A percentile compares a stretch with the other conserved stretches of the same genome.
These are phyloP conservation scores for Flaveria bidentis DNA, from an alignment of 129 eudicot species.

Conservation along the genomic window DNA sequence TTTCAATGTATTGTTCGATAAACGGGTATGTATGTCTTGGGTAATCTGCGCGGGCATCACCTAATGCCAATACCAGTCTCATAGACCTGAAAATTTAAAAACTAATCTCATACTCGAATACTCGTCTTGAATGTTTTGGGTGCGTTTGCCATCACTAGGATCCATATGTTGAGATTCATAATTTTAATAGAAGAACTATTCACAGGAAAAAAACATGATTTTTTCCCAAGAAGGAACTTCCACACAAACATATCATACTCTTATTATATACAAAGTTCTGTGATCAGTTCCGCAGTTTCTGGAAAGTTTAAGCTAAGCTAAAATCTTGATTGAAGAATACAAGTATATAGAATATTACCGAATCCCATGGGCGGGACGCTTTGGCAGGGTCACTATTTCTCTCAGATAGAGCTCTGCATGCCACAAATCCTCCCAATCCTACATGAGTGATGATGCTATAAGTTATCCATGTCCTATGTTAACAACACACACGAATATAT, in stretches of 20 bases:
- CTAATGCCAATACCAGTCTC: too few species aligned
- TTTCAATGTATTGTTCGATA: too few species aligned
- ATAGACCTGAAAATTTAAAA: too few species aligned
- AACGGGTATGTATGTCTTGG: too few species aligned
- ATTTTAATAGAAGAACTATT: conserved; percentile 1
- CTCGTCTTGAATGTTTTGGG: too few species aligned
- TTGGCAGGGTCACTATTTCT: conserved; percentile 85
- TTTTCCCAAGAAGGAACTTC: neutral
- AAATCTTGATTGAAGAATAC: conserved; percentile 14
- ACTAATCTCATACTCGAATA: too few species aligned
- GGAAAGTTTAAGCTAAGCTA: conserved; percentile 12
- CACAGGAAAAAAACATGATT: neutral
- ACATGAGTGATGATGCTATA: conserved; percentile 33
- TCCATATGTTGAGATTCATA: neutral
- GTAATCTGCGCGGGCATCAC: too few species aligned
- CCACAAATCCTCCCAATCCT: conserved; percentile 98
- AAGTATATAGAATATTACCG: conserved; percentile 47
- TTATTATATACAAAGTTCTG: neutral
- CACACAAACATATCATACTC: neutral
- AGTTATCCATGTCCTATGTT: neutral
- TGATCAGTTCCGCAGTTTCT: conserved; percentile 1
- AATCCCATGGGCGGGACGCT: conserved; percentile 99
- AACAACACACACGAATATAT: neutral
- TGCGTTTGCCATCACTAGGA: too few species aligned
- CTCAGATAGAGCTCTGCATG: conserved; percentile 93